These are phyloP conservation scores for Cadophora sp. DNA, from an alignment of 2,329 filamentous ascomycete species.

Conservation along the genomic window DNA sequence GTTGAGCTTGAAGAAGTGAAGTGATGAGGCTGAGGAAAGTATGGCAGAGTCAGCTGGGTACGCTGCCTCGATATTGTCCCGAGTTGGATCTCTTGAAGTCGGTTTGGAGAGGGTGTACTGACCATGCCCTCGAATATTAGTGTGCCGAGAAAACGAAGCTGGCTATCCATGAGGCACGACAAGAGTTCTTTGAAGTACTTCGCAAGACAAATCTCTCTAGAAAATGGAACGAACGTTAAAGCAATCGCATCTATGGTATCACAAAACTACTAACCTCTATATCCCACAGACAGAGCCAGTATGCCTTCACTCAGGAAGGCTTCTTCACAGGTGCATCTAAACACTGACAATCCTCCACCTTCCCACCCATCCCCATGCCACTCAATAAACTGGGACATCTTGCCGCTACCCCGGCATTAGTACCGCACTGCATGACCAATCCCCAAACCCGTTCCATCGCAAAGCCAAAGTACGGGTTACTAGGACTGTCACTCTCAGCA, in stretches of 20 bases:
- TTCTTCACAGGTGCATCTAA: slow-evolving; percentile 32
- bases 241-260: slow-evolving; percentile 5
- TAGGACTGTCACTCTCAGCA: slow-evolving; percentile 26
- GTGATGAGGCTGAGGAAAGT: too few species aligned
- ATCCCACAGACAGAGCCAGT: neutral
- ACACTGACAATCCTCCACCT: slow-evolving; percentile 41
- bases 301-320: neutral
- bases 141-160: too few species aligned
- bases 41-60: too few species aligned
- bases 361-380: slow-evolving; percentile 63
- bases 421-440: slow-evolving; percentile 41
- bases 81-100: too few species aligned
- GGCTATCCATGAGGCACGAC: too few species aligned
- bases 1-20: too few species aligned
- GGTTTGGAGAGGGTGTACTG: too few species aligned
- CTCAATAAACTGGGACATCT: slow-evolving; percentile 85
- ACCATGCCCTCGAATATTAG: too few species aligned
- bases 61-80: too few species aligned
- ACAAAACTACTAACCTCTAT: neutral
- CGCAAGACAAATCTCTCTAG: neutral
- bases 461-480: slow-evolving; percentile 43
- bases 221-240: neutral
- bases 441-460: slow-evolving; percentile 41
- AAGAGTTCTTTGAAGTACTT: too few species aligned
- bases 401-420: slow-evolving; percentile 75